phyloP scores from a whole-genome alignment of 352 stramenopile genomes.

The Globisporangium mamillatum region DNA sequence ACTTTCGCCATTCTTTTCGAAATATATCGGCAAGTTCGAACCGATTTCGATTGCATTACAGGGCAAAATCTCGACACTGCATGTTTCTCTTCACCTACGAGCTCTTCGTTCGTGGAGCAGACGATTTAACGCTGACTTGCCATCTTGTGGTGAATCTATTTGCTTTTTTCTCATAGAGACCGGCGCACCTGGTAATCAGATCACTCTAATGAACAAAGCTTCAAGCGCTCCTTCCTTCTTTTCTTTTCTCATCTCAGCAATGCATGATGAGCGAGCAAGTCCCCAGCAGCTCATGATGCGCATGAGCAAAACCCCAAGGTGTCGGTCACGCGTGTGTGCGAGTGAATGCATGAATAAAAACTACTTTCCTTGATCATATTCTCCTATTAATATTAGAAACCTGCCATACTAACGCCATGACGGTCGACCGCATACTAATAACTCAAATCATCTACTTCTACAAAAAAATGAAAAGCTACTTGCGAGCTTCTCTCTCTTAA shows the following conservation, averaged over 20 bases:
- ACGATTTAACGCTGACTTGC: background rate
- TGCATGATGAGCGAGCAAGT: background rate
- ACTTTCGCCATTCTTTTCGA: too few relatives aligned
- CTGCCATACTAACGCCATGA: conserved; percentile 36
- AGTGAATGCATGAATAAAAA: background rate
- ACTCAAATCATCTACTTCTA: conserved; percentile 35
- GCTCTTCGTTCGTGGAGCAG: background rate
- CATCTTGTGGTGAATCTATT: background rate
- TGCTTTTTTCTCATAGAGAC: background rate
- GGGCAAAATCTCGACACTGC: too few relatives aligned
- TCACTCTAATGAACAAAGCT: background rate
- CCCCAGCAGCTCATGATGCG: background rate
- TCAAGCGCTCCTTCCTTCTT: background rate
- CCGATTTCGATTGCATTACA: too few relatives aligned
- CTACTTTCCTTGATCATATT: conserved; percentile 1
- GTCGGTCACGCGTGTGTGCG: background rate
- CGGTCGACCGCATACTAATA: conserved; percentile 12
- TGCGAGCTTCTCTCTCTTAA: conserved; percentile 2
- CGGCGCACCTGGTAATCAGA: background rate
- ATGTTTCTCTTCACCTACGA: background rate
- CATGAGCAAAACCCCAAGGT: background rate
- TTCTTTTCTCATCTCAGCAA: background rate
- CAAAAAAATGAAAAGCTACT: conserved; percentile 27
- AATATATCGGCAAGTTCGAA: too few relatives aligned
- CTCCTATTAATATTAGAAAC: conserved; percentile 20